Percentiles rank a stretch among this genome's conserved stretches.
These are phyloP conservation scores for Macrophomina tecta DNA, from an alignment of 2,329 filamentous ascomycete genomes.

Conservation along the genomic window DNA sequence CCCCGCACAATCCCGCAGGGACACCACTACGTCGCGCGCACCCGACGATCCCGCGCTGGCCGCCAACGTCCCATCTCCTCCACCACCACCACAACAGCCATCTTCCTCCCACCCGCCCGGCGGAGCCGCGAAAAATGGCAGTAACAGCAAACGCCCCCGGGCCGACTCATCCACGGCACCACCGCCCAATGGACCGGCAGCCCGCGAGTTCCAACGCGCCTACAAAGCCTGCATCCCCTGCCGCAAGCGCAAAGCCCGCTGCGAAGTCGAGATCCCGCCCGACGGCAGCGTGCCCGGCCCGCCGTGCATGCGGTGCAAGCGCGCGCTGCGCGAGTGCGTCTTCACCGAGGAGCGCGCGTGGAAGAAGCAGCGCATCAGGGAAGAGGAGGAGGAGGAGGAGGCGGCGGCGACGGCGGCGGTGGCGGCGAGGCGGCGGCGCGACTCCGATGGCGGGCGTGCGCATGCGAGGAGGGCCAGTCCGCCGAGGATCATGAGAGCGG, in stretches of 20 bases:
- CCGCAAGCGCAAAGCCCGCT: conserved; percentile 60
- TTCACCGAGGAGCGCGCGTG: conserved; percentile 50
- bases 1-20: not conserved
- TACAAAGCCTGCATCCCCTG: conserved; percentile 63
- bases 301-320: conserved; percentile 55
- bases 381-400: conserved; percentile 46
- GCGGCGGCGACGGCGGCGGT: conserved; percentile 36
- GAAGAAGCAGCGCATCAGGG: conserved; percentile 31
- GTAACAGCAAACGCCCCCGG: not conserved
- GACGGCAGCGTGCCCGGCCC: conserved; percentile 49
- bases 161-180: not conserved
- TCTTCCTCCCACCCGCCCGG: too few species aligned
- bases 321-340: conserved; percentile 58
- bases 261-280: conserved; percentile 50
- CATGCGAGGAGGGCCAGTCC: not conserved
- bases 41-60: too few species aligned
- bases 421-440: conserved; percentile 25
- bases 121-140: not conserved
- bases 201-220: conserved; percentile 53
- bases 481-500: not conserved
- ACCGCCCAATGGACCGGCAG: not conserved
- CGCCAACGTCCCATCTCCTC: too few species aligned
- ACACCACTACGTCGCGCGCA: not conserved
- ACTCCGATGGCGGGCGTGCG: too few species aligned
- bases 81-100: too few species aligned